Evolutionary conservation across 2,329 filamentous ascomycete genomes (phyloP).

Genomic region (Lachnellula hyalina): DNA sequence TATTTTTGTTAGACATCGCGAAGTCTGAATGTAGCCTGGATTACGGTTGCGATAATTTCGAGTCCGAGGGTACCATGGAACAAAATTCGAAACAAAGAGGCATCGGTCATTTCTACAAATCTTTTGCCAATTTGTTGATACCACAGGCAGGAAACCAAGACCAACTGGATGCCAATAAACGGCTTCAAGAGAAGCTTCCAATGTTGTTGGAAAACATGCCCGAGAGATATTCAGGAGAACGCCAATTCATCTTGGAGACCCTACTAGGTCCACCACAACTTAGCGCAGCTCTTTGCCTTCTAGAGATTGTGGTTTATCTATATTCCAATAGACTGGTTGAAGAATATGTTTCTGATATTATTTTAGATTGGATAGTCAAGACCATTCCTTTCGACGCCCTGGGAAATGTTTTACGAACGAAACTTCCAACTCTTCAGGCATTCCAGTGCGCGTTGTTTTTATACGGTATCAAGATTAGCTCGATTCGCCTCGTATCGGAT

Average conservation of each 20-base stretch:
- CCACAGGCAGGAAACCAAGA: background rate
- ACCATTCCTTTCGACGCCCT: background rate
- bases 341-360: background rate
- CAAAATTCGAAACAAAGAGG: background rate
- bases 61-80: background rate
- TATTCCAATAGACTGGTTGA: background rate
- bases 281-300: background rate
- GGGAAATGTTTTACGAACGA: background rate
- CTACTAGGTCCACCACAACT: background rate
- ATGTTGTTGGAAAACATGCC: background rate
- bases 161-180: background rate
- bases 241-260: background rate
- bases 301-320: background rate
- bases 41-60: background rate
- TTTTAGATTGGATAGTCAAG: background rate
- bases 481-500: background rate
- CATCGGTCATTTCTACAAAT: background rate
- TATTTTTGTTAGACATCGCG: background rate
- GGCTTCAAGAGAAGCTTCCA: background rate
- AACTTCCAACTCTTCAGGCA: background rate
- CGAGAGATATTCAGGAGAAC: background rate
- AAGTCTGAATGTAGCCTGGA: background rate
- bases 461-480: background rate
- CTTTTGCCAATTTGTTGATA: background rate
- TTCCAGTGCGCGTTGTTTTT: background rate